Evolutionary conservation across 2,329 filamentous ascomycete species (phyloP), one percentile per base, ranked within the genome.

Genomic region (Fusarium abutilonis): DNA sequence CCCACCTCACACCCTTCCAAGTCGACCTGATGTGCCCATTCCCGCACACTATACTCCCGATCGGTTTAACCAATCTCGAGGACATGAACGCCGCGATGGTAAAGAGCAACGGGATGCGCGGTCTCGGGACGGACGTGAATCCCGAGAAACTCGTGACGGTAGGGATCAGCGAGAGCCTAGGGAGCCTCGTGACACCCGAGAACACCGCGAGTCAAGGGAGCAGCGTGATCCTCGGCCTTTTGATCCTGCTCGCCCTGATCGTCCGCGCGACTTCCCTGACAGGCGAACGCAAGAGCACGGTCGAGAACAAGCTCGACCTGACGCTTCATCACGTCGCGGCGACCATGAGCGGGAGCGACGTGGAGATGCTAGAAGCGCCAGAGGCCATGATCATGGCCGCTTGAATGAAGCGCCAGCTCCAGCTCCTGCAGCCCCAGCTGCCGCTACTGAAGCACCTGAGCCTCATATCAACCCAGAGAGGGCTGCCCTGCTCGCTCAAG

Each of bases 1-100:
- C 4, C 75, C 73, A 8, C 72, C 70, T 34, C 75, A 74, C 59
- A 76, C 73, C 14, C 75, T 89, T 7, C 87, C 87, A 2, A 86
- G 76, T 50, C 80, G 85, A 51, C 86, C 86, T 14, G 85, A 88
- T 61, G 79, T 85, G 10, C 84, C 83, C 8, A 80, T 84, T 41
- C 80, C 80, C 1, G 78, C 78, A 3, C 79, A 81, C 59, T 79
- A 78, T 50, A 75, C 75, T 9, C 76, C 80, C 21, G 81, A 82
- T 46, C 77, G 82, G 31, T 82, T 78, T 56, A 72, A 71, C 10
- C 79, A 78, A 52, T 72, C 76, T 15, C 77, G 79, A 14, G 71
- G 60, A 45, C 75, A 77, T 34, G 79, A 82, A 13, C 72, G 74
- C 19, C 74, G 77, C n/a, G 77, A 79, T 35, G 64, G 60, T 6